Percentiles rank a stretch among this genome's conserved stretches.
These are phyloP conservation scores for Phaeomoniella chlamydospora DNA, from an alignment of 2,329 filamentous ascomycete genomes.

Conservation along the genomic window DNA sequence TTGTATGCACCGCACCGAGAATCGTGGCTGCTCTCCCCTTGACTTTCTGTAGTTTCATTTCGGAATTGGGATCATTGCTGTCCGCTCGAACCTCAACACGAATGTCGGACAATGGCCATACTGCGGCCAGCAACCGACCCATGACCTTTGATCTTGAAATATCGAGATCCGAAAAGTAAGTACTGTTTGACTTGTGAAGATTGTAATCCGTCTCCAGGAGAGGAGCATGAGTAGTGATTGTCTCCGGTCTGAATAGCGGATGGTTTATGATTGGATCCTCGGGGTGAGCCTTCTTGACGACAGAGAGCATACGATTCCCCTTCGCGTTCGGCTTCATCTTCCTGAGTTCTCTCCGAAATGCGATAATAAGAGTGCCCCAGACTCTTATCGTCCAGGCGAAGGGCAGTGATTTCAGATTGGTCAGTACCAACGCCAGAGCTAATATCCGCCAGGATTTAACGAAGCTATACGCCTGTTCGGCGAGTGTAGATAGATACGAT, in stretches of 20 bases:
- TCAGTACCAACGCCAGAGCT: slow-evolving; percentile 37
- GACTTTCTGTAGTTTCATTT: slow-evolving; percentile 33
- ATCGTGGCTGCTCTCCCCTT: slow-evolving; percentile 43
- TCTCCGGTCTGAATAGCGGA: slow-evolving; percentile 58
- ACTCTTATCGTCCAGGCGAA: slow-evolving; percentile 60
- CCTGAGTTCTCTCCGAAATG: slow-evolving; percentile 26
- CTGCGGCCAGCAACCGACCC: slow-evolving; percentile 49
- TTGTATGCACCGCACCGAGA: slow-evolving; percentile 59
- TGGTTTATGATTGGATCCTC: slow-evolving; percentile 25
- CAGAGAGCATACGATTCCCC: background rate
- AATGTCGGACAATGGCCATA: slow-evolving; percentile 32
- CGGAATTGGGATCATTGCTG: slow-evolving; percentile 11
- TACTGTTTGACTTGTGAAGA: slow-evolving; percentile 43
- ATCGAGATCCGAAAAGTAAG: slow-evolving; percentile 42
- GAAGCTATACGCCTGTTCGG: background rate
- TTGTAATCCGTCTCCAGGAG: slow-evolving; percentile 77
- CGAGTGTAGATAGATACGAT: background rate
- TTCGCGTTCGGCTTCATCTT: background rate
- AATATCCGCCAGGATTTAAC: slow-evolving; percentile 16
- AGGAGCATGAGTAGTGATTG: slow-evolving; percentile 51
- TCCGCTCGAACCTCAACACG: slow-evolving; percentile 34
- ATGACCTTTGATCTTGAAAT: slow-evolving; percentile 70
- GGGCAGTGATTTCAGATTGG: slow-evolving; percentile 62
- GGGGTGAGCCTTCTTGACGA: slow-evolving; percentile 1
- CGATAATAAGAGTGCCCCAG: slow-evolving; percentile 41